Evolutionary conservation across 306 rosid genomes (phyloP), one percentile per base, ranked within the genome.

Genomic region (Nissolia schottii): DNA sequence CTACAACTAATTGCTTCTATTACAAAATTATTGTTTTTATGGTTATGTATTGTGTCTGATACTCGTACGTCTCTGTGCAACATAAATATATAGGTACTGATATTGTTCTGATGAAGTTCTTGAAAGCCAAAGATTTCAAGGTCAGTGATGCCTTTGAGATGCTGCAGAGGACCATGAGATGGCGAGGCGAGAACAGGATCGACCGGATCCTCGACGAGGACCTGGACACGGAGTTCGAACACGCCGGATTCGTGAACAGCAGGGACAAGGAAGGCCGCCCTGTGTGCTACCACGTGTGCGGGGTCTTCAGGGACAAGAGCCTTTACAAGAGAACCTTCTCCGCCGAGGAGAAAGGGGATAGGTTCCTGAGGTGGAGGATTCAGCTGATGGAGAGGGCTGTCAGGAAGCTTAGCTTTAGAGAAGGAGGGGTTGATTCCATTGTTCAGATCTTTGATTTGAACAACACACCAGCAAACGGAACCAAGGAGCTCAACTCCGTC

Each of bases 211-310:
- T 28, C 2, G 84, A 80, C 6, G 83, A 80, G n/a, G 84, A 80
- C 45, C 48, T 75, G 18, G 77, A 16, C 45, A 9, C 61, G 16
- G 89, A 83, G n/a, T 64, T 85, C 11, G 85, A 49, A 5, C 77
- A 79, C 2, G 38, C 56, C n/a, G 70, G 81, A 1, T 76, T 35
- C 43, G 35, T 81, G 20, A 64, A 73, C 8, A 53, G 92, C 2
- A 77, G 51, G 28, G 98, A 94, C 19, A 84, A 70, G 51, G 87
- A 85, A 1, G 99, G 93, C 3, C 92, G 79, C 25, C 99, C 97
- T 10, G 43, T 89, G 58, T 88, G 76, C 77, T 89, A 70, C 63
- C 46, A 73, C 1, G 58, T 49, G 3, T 79, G 74, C 23, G 97
- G 83, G 57, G 72, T 76, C 28, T 78, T 83, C n/a, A 85, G 20